These are phyloP conservation scores for Pythium aristosporum DNA, from an alignment of 352 stramenopile genomes.

Conservation along the genomic window DNA sequence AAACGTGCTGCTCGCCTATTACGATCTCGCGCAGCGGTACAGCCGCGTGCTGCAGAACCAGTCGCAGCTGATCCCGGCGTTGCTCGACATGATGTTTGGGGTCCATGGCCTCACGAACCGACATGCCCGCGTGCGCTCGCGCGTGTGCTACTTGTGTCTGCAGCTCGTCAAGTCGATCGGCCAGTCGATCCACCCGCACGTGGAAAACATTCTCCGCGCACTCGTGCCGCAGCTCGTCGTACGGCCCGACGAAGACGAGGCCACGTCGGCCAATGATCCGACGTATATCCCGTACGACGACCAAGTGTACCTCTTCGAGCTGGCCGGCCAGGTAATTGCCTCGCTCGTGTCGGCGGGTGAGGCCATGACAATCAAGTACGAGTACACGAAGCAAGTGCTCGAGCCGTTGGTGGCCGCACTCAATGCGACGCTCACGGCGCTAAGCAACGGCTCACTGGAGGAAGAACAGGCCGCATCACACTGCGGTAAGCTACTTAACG, in stretches of 20 bases:
- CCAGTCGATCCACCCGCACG: slow-evolving; percentile 66
- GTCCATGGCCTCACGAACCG: slow-evolving; percentile 64
- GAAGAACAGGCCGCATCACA: slow-evolving; percentile 53
- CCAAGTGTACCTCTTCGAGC: slow-evolving; percentile 86
- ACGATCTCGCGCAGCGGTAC: slow-evolving; percentile 81
- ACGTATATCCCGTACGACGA: slow-evolving; percentile 69
- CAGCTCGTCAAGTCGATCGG: slow-evolving; percentile 80
- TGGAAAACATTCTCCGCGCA: slow-evolving; percentile 64
- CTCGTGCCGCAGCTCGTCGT: slow-evolving; percentile 68
- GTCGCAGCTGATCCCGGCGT: slow-evolving; percentile 51
- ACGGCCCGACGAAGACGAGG: slow-evolving; percentile 34
- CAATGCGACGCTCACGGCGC: slow-evolving; percentile 43
- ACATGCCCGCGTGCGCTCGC: slow-evolving; percentile 61
- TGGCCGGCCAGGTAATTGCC: slow-evolving; percentile 80
- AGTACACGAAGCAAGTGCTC: slow-evolving; percentile 73
- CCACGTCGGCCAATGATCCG: slow-evolving; percentile 38
- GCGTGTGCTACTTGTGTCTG: slow-evolving; percentile 82
- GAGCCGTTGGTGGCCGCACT: slow-evolving; percentile 69
- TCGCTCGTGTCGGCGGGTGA: slow-evolving; percentile 40
- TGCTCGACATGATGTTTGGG: slow-evolving; percentile 87
- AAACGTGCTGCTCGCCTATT: slow-evolving; percentile 77
- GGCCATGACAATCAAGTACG: slow-evolving; percentile 66
- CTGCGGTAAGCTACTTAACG: slow-evolving; percentile 63
- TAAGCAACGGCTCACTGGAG: slow-evolving; percentile 28
- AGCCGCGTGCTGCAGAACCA: slow-evolving; percentile 69